Conservation (phyloP, 345 rosid genomes). For the Rhodomyrtus tomentosa region DNA sequence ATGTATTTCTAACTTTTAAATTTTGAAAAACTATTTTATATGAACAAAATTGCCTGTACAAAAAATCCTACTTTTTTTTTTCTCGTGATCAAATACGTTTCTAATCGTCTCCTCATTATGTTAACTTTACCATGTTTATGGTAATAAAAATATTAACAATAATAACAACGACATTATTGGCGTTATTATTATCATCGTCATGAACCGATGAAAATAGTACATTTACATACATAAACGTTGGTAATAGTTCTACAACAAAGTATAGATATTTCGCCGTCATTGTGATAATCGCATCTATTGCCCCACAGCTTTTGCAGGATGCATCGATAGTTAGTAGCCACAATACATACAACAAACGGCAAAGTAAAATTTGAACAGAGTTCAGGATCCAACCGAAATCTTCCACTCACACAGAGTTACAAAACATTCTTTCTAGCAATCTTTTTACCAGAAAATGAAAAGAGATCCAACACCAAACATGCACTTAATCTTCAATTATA, state of each 20-base stretch:
- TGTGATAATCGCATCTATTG: neutral
- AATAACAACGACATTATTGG: neutral
- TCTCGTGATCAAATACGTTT: too few species aligned
- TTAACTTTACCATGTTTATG: neutral
- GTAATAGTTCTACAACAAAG: neutral
- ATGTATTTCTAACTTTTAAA: neutral
- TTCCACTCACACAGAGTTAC: neutral
- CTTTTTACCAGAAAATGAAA: neutral
- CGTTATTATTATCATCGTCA: neutral
- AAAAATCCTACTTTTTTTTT: too few species aligned
- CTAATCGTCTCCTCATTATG: neutral
- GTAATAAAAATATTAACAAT: neutral
- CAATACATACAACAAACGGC: too few species aligned
- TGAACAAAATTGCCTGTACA: neutral
- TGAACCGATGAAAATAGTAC: neutral
- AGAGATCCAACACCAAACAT: neutral
- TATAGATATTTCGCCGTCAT: neutral
- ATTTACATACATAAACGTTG: neutral
- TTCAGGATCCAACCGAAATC: neutral
- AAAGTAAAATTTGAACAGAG: neutral
- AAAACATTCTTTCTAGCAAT: neutral
- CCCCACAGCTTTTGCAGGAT: neutral
- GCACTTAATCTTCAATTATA: neutral
- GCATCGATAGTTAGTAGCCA: neutral
- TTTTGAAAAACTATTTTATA: neutral